Percentiles rank a stretch among this genome's conserved stretches.
Evolutionary conservation across 169 alveolate genomes (phyloP).

Genomic region (Cyclospora cayetanensis): DNA sequence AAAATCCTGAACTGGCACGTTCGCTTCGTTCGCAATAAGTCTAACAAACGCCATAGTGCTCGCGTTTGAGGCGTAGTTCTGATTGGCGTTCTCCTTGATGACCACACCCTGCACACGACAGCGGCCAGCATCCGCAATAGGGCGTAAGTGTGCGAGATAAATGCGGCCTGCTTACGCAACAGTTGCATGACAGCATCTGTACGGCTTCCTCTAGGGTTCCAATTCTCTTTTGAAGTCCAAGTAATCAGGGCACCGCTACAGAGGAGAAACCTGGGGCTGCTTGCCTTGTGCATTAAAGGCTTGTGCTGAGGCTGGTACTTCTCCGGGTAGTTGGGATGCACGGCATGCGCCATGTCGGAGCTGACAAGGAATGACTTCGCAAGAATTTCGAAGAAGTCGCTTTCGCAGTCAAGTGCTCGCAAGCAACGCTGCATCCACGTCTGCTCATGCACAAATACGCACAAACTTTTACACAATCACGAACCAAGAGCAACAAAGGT

Average conservation of each 20-base stretch:
- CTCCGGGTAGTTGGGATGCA: constrained; percentile 95
- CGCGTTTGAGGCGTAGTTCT: constrained; percentile 92
- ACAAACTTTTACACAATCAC: background rate
- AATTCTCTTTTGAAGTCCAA: no score
- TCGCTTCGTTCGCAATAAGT: constrained; percentile 29
- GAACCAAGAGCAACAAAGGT: background rate
- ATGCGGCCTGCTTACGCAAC: background rate
- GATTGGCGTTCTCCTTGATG: constrained; percentile 87
- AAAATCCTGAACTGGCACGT: constrained; percentile 90
- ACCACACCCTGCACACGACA: constrained; percentile 73
- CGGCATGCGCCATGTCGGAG: constrained; percentile 95
- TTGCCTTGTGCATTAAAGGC: constrained; percentile 90
- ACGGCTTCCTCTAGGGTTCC: no score
- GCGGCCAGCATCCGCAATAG: background rate
- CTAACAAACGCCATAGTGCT: constrained; percentile 42
- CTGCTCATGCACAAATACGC: background rate
- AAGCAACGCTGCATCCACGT: constrained; percentile 62
- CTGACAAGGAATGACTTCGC: constrained; percentile 65
- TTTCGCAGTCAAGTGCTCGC: background rate
- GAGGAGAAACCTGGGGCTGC: no score
- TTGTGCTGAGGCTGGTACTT: constrained; percentile 91
- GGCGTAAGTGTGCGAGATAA: background rate
- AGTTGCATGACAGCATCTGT: background rate
- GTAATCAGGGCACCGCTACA: no score
- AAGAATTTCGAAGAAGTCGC: background rate